Base-by-base conservation (phyloP, 345 rosid species). In the Pistacia atlantica region DNA sequence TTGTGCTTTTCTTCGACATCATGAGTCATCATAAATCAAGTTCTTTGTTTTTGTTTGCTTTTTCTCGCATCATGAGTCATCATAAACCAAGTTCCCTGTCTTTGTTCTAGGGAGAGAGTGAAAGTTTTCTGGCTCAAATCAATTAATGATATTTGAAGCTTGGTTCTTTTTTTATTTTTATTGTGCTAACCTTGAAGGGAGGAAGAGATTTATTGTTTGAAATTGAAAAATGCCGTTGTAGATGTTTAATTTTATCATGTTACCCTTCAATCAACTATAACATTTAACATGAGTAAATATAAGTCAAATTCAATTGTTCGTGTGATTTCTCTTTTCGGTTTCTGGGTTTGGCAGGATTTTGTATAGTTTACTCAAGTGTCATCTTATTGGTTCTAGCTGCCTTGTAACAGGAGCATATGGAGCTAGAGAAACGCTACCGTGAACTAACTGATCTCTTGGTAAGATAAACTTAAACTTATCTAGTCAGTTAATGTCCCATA, bases 391-490 rank as follows among this genome's bases (percentile, higher is more conserved):
- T 83, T 80, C 54, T 78, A 78, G 78, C 58, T 55, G 51, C 75
- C 64, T 71, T 78, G 81, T 79, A 35, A 67, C 89, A 96, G 99
- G 98, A 96, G 92, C 99, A 94, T 79, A 88, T 87, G 80, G 99
- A 96, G 86, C 92, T 96, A 74, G 99, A 96, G 87, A 96, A 96
- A 79, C 97, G 97, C 73, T 96, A 96, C 80, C 97, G 98, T 65
- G 99, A 94, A 79, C 86, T 96, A 73, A 97, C 99, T 58, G 99
- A 97, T 87, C 83, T 97, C 70, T 85, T 97, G 98, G 99, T 94
- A 93, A 88, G 38, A 31, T 67, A n/a, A 75, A 77, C 75, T 77
- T 25, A 54, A 65, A 65, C 69, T 69, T 69, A n/a, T 12, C 45
- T 65, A 8, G 56, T 51, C 61, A 55, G 25, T 54, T 64, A 14